Evolutionary conservation across 1,139 yeast species (phyloP).

Genomic region (Candida albicans): DNA sequence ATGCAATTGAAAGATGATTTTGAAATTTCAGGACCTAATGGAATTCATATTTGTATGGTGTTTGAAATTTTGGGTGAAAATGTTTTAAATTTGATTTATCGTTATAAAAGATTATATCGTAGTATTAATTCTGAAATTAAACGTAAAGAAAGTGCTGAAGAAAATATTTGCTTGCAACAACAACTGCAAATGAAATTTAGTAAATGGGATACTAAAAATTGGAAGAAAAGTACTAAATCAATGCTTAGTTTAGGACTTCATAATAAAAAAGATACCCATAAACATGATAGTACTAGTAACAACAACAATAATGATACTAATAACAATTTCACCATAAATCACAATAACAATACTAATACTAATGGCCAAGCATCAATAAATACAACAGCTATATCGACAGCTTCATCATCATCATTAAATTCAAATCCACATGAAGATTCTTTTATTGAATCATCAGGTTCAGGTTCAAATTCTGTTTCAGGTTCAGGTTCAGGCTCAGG

Average conservation of each 20-base stretch:
- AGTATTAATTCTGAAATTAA: slow-evolving; percentile 14
- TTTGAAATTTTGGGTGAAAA: slow-evolving; percentile 47
- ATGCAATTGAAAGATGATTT: slow-evolving; percentile 43
- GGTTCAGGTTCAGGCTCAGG: no score
- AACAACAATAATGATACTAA: not conserved
- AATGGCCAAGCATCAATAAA: not conserved
- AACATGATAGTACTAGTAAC: not conserved
- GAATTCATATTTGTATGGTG: slow-evolving; percentile 45
- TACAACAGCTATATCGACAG: slow-evolving; percentile 6
- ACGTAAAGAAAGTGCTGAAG: slow-evolving; percentile 10
- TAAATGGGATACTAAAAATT: slow-evolving; percentile 23
- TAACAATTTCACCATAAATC: not conserved
- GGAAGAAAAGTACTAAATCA: slow-evolving; percentile 25
- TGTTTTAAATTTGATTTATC: slow-evolving; percentile 37
- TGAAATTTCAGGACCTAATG: slow-evolving; percentile 43
- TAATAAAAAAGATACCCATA: slow-evolving; percentile 12
- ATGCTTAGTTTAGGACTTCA: slow-evolving; percentile 26
- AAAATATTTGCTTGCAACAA: not conserved
- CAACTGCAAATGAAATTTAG: slow-evolving; percentile 17
- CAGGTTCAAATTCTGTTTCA: no score
- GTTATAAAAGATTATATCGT: slow-evolving; percentile 28
- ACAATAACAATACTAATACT: not conserved
- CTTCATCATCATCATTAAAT: slow-evolving; percentile 10
- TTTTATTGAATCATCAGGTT: slow-evolving; percentile 5
- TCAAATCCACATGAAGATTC: slow-evolving; percentile 10